Evolutionary conservation across 768 basidiomycete species (phyloP), one percentile per base, ranked within the genome.

Genomic region (Boletus vinaceobasis): DNA sequence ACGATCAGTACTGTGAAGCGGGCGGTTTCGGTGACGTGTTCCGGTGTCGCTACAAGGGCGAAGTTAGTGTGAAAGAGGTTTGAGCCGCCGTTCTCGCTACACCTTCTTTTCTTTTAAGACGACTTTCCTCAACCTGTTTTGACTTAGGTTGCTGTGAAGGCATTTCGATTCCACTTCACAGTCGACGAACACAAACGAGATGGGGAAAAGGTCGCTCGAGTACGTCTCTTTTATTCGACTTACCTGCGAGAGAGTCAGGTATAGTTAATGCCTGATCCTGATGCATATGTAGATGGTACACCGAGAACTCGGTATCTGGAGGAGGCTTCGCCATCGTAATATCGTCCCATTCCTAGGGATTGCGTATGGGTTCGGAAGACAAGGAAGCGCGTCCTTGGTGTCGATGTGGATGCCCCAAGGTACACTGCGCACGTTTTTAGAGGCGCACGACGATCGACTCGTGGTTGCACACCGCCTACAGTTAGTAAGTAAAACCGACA

Each of bases 351-450:
- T 58, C 39, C 56, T 52, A 15, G 56, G 58, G 8, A 52, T 48
- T 5, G 15, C 36, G 0, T n/a, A 46, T 11, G 50, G 58, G 11
- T 58, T 58, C 14, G 56, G 56, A 23, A 58, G 42, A 48, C 49
- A 38, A 21, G 42, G 50, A 52, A 44, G 36, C 23, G 23, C 37
- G 1, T 58, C 56, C 19, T 39, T 58, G 46, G 56, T 52, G 26
- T 59, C 57, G 7, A 7, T 31, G 9, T 59, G 58, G 56, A 59
- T 59, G 45, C 50, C 55, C 3, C 40, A 52, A 17, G 50, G 43
- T 39, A 48, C 50, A 38, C 26, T 58, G 7, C 56, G 50, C 17
- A 14, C 46, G 14, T 48, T 59, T 40, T 32, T 53, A 7, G 27
- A 49, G 7, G 29, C 17, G 0, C 47, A 53, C 37, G 43, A 19